phyloP scores from a whole-genome alignment of 805 yeast genomes.

The Candida endomychidarum region DNA sequence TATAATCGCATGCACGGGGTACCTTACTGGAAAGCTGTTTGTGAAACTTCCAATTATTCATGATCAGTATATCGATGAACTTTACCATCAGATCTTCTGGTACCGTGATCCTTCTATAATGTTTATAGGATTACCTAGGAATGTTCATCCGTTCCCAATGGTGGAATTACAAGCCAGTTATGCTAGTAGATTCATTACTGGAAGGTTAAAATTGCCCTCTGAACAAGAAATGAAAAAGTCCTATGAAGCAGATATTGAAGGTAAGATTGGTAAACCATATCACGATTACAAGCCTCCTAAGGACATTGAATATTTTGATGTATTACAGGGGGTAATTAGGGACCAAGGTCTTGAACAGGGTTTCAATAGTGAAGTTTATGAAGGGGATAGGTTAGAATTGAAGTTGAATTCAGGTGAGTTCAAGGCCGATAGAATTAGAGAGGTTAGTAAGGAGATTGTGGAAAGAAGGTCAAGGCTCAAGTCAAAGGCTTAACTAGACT shows the following conservation, averaged over 20 bases:
- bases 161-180: conserved; percentile 50
- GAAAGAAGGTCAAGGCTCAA: not conserved
- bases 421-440: conserved; percentile 13
- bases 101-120: conserved; percentile 46
- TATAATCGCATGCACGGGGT: conserved; percentile 40
- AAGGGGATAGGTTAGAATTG: conserved; percentile 9
- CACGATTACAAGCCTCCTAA: conserved; percentile 49
- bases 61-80: conserved; percentile 16
- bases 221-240: conserved; percentile 32
- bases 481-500: too few relatives aligned
- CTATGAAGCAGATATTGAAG: conserved; percentile 28
- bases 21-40: conserved; percentile 35
- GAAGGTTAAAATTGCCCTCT: conserved; percentile 43
- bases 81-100: conserved; percentile 48
- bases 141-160: conserved; percentile 50
- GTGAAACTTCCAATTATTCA: conserved; percentile 16
- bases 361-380: conserved; percentile 14
- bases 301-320: conserved; percentile 60
- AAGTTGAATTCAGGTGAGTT: conserved; percentile 8
- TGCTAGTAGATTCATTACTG: conserved; percentile 41
- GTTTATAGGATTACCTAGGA: conserved; percentile 43
- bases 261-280: conserved; percentile 23
- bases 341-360: conserved; percentile 9
- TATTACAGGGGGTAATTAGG: conserved; percentile 21
- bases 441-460: conserved; percentile 5